phyloP scores from a whole-genome alignment of 2,329 filamentous ascomycete species.

The Colletotrichum sp. region DNA sequence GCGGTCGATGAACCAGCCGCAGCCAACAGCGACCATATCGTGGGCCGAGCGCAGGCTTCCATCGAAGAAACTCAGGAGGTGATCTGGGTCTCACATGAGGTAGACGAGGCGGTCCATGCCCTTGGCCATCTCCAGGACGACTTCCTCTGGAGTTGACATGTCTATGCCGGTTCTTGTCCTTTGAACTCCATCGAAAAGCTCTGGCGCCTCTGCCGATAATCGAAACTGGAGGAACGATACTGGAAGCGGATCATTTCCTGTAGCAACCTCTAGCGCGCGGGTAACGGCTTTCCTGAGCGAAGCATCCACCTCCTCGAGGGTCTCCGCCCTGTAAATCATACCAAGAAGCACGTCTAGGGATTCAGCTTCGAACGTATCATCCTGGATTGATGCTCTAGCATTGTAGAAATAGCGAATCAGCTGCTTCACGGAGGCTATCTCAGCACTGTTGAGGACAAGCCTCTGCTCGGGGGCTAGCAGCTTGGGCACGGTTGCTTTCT shows the following conservation, averaged over 20 bases:
- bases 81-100: not conserved
- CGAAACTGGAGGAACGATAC: not conserved
- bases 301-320: not conserved
- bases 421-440: not conserved
- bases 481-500: not conserved
- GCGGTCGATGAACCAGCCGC: not conserved
- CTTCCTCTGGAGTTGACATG: not conserved
- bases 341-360: not conserved
- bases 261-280: not conserved
- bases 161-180: not conserved
- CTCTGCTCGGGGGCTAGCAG: not conserved
- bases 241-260: not conserved
- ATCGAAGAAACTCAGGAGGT: not conserved
- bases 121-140: not conserved
- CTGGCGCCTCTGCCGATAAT: not conserved
- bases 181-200: not conserved
- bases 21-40: not conserved
- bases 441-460: not conserved
- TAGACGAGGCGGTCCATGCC: not conserved
- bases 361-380: not conserved
- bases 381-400: not conserved
- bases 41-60: not conserved
- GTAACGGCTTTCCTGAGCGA: not conserved
- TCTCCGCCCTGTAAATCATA: not conserved
- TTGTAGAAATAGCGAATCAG: not conserved